phyloP scores from a whole-genome alignment of 2,329 filamentous ascomycete species.

The Anisogramma anomala region DNA sequence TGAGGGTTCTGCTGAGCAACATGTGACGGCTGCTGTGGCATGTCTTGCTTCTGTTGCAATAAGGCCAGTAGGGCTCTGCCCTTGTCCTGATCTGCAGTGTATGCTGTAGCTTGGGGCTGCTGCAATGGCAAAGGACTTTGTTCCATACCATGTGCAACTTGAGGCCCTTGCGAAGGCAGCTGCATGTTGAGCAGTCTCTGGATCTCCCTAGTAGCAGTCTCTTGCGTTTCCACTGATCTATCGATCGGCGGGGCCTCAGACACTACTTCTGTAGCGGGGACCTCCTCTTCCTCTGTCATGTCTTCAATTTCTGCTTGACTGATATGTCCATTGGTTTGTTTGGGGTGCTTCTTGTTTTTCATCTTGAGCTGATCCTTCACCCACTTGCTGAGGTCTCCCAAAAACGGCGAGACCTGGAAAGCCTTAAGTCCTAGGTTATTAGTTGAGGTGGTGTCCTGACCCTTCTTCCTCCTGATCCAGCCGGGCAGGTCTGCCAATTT shows the following conservation, averaged over 20 bases:
- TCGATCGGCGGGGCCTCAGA: constrained; percentile 21
- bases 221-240: constrained; percentile 21
- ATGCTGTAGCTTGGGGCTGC: neutral
- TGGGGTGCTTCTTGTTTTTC: constrained; percentile 33
- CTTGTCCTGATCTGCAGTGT: constrained; percentile 26
- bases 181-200: constrained; percentile 45
- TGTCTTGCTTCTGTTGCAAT: constrained; percentile 30
- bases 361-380: constrained; percentile 75
- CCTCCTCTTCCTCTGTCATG: constrained; percentile 50
- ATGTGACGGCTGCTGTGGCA: constrained; percentile 15
- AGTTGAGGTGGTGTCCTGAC: constrained; percentile 45
- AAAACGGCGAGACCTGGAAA: constrained; percentile 95
- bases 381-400: constrained; percentile 79
- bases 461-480: constrained; percentile 55
- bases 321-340: constrained; percentile 25
- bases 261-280: constrained; percentile 29
- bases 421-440: constrained; percentile 69
- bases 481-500: constrained; percentile 78
- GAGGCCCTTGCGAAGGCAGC: constrained; percentile 38
- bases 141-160: constrained; percentile 19
- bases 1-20: neutral
- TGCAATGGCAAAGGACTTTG: neutral
- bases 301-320: constrained; percentile 38
- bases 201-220: constrained; percentile 40
- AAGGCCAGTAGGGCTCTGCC: constrained; percentile 43